Conservation (phyloP, 225 moss, liverwort and hornwort genomes). For the Polytrichum formosum region DNA sequence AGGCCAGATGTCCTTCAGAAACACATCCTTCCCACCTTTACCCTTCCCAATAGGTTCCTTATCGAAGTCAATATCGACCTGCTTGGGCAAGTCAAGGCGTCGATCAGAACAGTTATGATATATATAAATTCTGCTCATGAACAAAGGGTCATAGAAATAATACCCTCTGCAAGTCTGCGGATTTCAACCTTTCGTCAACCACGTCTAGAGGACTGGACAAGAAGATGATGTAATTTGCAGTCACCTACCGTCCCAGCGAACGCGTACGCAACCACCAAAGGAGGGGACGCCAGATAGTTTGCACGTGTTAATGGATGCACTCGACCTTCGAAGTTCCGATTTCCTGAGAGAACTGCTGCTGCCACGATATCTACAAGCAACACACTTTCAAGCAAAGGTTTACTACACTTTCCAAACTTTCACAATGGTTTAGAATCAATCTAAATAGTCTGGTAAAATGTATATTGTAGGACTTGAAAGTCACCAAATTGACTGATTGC, state of each 20-base stretch:
- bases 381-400: constrained; percentile 8
- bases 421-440: no score
- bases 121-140: no score
- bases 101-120: no score
- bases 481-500: no score
- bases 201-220: no score
- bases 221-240: background rate
- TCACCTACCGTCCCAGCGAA: constrained; percentile 80
- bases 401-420: constrained; percentile 6
- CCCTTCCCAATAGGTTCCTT: constrained; percentile 79
- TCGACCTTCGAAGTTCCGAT: constrained; percentile 95
- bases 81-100: constrained; percentile 3
- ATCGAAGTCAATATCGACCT: constrained; percentile 83
- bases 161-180: no score
- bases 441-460: no score
- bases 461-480: no score
- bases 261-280: constrained; percentile 87
- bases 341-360: constrained; percentile 83
- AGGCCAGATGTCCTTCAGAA: constrained; percentile 86
- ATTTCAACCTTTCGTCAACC: no score
- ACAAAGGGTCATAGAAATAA: no score
- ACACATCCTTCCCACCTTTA: constrained; percentile 72
- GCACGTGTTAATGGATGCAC: constrained; percentile 95
- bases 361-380: constrained; percentile 80
- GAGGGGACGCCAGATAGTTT: constrained; percentile 95